phyloP scores from a whole-genome alignment of 768 basidiomycete species.

The Auricularia heimuer region DNA sequence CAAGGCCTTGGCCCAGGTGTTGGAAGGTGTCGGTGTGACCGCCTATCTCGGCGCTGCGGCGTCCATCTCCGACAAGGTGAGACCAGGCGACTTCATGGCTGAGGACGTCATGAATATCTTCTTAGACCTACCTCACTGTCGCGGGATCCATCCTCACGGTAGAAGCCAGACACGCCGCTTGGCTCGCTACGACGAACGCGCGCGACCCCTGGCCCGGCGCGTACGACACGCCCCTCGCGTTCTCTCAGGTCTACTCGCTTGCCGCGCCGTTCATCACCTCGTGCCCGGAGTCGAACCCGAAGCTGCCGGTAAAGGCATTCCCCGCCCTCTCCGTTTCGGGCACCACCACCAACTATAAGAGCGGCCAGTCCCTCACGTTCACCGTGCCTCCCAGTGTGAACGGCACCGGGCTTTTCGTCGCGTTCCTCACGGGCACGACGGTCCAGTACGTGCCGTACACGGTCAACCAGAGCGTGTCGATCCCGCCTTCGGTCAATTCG shows the following conservation, averaged over 20 bases:
- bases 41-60: conserved; percentile 51
- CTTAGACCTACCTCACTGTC: neutral
- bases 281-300: conserved; percentile 29
- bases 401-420: conserved; percentile 16
- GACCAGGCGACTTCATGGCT: conserved; percentile 11
- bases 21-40: conserved; percentile 46
- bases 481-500: conserved; percentile 20
- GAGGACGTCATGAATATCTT: conserved; percentile 23
- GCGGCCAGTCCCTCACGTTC: conserved; percentile 23
- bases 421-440: conserved; percentile 29
- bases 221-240: conserved; percentile 42
- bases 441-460: conserved; percentile 23
- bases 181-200: conserved; percentile 39
- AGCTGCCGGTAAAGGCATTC: conserved; percentile 36
- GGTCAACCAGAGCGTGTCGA: conserved; percentile 11
- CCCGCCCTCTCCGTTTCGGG: conserved; percentile 27
- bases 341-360: conserved; percentile 17
- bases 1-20: conserved; percentile 31
- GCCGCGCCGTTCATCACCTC: conserved; percentile 22
- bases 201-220: conserved; percentile 46
- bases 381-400: conserved; percentile 15
- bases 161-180: conserved; percentile 54
- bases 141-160: conserved; percentile 39
- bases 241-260: conserved; percentile 26
- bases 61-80: conserved; percentile 28